Base-by-base conservation (phyloP, 2,329 filamentous ascomycete species). In the Ophiostoma triangulosporum region DNA sequence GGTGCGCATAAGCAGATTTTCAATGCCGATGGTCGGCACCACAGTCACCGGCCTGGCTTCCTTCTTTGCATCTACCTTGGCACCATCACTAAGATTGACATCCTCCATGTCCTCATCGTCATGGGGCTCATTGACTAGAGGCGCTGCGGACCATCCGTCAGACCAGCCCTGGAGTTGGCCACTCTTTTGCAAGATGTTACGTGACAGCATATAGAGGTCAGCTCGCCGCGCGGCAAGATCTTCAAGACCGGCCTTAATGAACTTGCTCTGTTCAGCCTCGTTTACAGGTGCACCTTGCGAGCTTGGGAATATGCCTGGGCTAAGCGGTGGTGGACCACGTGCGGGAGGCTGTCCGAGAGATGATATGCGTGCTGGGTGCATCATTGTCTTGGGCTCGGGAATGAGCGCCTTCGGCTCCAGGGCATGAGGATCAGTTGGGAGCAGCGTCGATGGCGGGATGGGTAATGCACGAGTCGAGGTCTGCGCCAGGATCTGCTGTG, bases 161-260 rank as follows among this genome's bases (percentile, higher is more conserved):
- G 73, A 78, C 90, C 89, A 96, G 3, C 80, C 81, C 22, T 80
- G 73, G 55, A 79, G 78, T 62, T 78, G 80, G 2, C 87, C 90
- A 48, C 88, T 69, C 49, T 82, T 77, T 61, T 91, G 84, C 0
- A 97, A 72, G 5, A 93, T 78, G 57, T 86, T 88, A 53, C 91
- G 77, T 8, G 88, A 90, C 38, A 95, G 70, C 54, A 87, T 72
- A 57, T 88, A 84, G 2, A 97, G 74, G 62, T 95, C 88, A 6
- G 88, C 91, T 61, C 91, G 78, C 56, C 82, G 81, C 45, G 87
- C 86, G 33, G 90, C 87, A 24, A 97, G 72, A 53, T 94, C 86
- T 63, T 94, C 86, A 0, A 90, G 71, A 0, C 91, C 89, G 6
- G 70, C 62, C 57, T 81, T 83, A 15, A 77, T 67, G 53, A 81